These are phyloP conservation scores for Diplodia sapinea DNA, from an alignment of 2,329 filamentous ascomycete genomes.

Conservation along the genomic window DNA sequence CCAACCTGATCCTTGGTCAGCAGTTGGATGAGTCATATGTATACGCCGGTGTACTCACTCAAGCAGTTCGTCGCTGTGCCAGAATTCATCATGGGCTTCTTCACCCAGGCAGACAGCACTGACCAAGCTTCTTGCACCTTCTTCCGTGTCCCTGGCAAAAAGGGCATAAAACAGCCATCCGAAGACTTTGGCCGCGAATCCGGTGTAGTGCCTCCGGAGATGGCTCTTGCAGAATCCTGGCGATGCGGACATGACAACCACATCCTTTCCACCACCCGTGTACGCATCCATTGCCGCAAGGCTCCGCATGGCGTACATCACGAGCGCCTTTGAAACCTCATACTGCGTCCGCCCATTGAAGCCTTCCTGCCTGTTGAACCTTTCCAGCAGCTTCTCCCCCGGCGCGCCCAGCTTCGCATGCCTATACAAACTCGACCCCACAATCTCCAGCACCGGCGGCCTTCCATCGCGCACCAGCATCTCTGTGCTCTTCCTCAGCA, in stretches of 20 bases:
- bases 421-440: constrained; percentile 32
- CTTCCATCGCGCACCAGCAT: not conserved
- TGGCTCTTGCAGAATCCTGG: constrained; percentile 35
- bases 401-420: constrained; percentile 13
- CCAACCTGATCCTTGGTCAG: constrained; percentile 2
- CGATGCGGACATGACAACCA: constrained; percentile 33
- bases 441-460: constrained; percentile 31
- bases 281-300: constrained; percentile 15
- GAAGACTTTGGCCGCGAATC: constrained; percentile 35
- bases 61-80: constrained; percentile 44
- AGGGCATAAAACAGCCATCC: constrained; percentile 35
- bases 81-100: constrained; percentile 44
- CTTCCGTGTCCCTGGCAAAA: constrained; percentile 48
- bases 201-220: constrained; percentile 33
- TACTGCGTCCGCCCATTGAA: constrained; percentile 22
- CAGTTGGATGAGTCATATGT: not conserved
- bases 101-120: constrained; percentile 46
- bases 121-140: constrained; percentile 50
- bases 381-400: constrained; percentile 7
- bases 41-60: constrained; percentile 33
- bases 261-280: constrained; percentile 17
- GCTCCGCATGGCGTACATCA: constrained; percentile 12
- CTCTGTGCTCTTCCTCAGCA: constrained; percentile 34
- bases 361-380: not conserved
- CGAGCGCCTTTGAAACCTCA: constrained; percentile 12